Percentiles rank a stretch among this genome's conserved stretches.
phyloP scores from a whole-genome alignment of 2,329 filamentous ascomycete species.

The Neonectria faginata region DNA sequence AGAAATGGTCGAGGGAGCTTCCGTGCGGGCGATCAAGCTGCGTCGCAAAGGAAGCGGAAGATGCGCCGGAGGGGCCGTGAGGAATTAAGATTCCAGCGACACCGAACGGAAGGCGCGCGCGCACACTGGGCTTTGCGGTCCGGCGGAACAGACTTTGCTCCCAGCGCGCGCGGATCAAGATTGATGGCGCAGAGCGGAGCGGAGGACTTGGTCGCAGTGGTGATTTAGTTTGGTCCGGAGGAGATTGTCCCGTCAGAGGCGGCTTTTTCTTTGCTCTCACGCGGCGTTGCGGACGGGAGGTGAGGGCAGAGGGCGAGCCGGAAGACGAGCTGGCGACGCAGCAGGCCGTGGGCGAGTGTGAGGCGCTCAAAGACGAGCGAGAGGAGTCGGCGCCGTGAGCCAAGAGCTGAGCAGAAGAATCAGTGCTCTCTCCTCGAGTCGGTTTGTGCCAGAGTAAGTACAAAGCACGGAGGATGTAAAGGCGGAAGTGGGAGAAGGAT shows the following conservation, averaged over 20 bases:
- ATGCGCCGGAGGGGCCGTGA: constrained; percentile 38
- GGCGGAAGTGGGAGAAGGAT: background rate
- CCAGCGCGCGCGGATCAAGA: background rate
- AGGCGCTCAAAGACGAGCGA: background rate
- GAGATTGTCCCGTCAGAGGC: too few species aligned
- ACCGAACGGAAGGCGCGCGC: constrained; percentile 40
- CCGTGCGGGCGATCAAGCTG: constrained; percentile 24
- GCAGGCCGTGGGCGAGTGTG: constrained; percentile 19
- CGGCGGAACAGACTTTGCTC: constrained; percentile 28
- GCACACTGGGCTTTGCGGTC: constrained; percentile 35
- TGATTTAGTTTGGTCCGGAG: background rate
- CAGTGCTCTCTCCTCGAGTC: background rate
- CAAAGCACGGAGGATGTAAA: constrained; percentile 3
- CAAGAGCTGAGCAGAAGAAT: constrained; percentile 9
- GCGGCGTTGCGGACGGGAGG: constrained; percentile 8
- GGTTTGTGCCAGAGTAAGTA: constrained; percentile 6
- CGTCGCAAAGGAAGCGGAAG: constrained; percentile 32
- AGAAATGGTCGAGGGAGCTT: constrained; percentile 37
- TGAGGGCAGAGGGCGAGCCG: constrained; percentile 13
- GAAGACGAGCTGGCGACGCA: constrained; percentile 15
- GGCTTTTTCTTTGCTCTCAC: background rate
- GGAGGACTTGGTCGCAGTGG: background rate
- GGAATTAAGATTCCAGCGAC: constrained; percentile 32
- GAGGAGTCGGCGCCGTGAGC: constrained; percentile 11
- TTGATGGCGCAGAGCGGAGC: background rate